Percentiles rank a stretch among this genome's conserved stretches.
phyloP scores from a whole-genome alignment of 2,329 filamentous ascomycete genomes.

The Westerdykella ornata region DNA sequence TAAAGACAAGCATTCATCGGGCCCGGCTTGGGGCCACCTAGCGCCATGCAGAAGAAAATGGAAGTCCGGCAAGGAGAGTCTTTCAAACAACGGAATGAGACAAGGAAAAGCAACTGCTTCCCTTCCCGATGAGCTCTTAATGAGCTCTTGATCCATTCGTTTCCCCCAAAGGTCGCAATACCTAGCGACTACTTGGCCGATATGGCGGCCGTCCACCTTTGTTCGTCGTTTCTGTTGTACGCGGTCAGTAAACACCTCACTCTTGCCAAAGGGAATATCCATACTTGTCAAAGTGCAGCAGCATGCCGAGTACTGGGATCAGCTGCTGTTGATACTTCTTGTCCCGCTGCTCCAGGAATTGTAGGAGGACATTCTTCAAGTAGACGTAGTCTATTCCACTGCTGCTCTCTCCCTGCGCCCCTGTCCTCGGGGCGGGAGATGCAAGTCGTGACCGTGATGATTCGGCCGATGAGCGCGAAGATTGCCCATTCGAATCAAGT shows the following conservation, averaged over 20 bases:
- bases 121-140: not conserved
- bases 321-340: slow-evolving; percentile 68
- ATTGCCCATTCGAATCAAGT: slow-evolving; percentile 44
- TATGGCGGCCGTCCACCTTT: slow-evolving; percentile 79
- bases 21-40: slow-evolving; percentile 1
- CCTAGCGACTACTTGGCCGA: slow-evolving; percentile 38
- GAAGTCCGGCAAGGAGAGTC: not conserved
- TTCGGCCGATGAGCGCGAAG: slow-evolving; percentile 55
- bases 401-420: slow-evolving; percentile 11
- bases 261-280: slow-evolving; percentile 31
- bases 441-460: slow-evolving; percentile 43
- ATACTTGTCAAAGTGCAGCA: slow-evolving; percentile 71
- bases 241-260: slow-evolving; percentile 1
- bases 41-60: slow-evolving; percentile 10
- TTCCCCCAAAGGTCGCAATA: slow-evolving; percentile 7
- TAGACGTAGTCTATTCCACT: slow-evolving; percentile 56
- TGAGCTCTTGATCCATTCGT: no score
- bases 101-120: not conserved
- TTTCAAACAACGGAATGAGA: not conserved
- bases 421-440: slow-evolving; percentile 43
- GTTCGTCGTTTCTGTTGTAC: slow-evolving; percentile 60
- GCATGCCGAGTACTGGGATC: slow-evolving; percentile 68
- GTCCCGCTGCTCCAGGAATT: slow-evolving; percentile 76
- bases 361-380: slow-evolving; percentile 72
- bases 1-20: no score